phyloP scores from a whole-genome alignment of 2,329 filamentous ascomycete species.

The Verticillium albo-atrum region DNA sequence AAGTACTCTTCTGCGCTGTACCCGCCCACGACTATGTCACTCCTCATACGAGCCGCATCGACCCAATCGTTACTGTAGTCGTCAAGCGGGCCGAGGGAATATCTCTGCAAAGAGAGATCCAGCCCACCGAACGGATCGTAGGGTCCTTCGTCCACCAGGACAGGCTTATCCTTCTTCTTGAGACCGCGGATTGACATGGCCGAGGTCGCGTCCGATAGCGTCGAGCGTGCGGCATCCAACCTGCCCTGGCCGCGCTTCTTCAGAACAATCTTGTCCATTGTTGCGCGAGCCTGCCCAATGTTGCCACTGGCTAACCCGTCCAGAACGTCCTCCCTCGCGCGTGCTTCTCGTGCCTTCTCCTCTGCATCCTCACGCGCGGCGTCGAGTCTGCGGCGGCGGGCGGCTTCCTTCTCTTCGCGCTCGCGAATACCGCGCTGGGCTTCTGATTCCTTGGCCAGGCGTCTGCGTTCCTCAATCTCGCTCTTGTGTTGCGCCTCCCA shows the following conservation, averaged over 20 bases:
- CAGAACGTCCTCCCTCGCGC: constrained; percentile 65
- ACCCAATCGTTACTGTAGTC: constrained; percentile 74
- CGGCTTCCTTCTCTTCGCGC: constrained; percentile 62
- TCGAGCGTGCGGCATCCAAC: constrained; percentile 22
- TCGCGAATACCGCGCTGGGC: constrained; percentile 49
- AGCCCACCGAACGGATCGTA: constrained; percentile 89
- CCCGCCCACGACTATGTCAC: constrained; percentile 68
- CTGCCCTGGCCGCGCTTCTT: constrained; percentile 64
- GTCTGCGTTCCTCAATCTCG: constrained; percentile 60
- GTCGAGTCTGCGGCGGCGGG: constrained; percentile 56
- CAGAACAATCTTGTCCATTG: constrained; percentile 58
- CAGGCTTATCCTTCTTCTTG: constrained; percentile 49
- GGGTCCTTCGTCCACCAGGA: constrained; percentile 60
- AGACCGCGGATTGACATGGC: constrained; percentile 73
- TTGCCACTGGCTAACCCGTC: constrained; percentile 61
- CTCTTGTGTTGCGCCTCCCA: constrained; percentile 72
- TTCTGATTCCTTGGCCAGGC: constrained; percentile 50
- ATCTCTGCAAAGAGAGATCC: constrained; percentile 63
- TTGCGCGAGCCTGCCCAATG: constrained; percentile 53
- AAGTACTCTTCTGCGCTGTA: constrained; percentile 83
- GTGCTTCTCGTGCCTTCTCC: constrained; percentile 59
- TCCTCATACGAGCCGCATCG: constrained; percentile 60
- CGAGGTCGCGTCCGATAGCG: constrained; percentile 24
- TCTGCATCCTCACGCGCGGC: constrained; percentile 66
- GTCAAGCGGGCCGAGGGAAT: constrained; percentile 52